Evolutionary conservation across 192 early-diverging fungal species (phyloP).

Genomic region (Gryganskiella cystojenkinii): DNA sequence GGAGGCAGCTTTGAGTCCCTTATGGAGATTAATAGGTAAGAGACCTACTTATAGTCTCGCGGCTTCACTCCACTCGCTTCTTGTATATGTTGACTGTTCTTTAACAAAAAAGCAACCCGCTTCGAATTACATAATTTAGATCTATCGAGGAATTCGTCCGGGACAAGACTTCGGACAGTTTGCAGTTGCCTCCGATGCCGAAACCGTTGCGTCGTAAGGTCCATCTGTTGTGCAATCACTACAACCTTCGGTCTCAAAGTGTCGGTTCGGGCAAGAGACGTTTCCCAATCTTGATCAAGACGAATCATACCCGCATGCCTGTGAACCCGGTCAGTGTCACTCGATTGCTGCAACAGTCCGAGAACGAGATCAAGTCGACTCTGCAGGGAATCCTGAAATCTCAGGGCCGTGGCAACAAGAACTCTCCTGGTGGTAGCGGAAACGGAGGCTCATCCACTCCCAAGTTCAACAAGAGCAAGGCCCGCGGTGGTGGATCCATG

Average conservation of each 20-base stretch:
- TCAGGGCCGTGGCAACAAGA: constrained; percentile 9
- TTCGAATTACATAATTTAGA: background rate
- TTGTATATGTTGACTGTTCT: too few relatives aligned
- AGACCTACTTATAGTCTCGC: background rate
- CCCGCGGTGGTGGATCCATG: constrained; percentile 8
- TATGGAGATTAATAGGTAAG: constrained; percentile 39
- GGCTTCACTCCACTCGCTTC: background rate
- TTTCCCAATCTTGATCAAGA: constrained; percentile 58
- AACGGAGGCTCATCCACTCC: background rate
- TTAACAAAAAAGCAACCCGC: too few relatives aligned
- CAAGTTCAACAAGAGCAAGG: constrained; percentile 7
- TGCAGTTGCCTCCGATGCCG: constrained; percentile 58
- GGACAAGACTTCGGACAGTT: constrained; percentile 29
- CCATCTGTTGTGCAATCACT: constrained; percentile 56
- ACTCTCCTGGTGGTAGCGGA: background rate
- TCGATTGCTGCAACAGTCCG: constrained; percentile 48
- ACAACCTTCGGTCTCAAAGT: constrained; percentile 59
- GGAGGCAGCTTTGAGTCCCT: constrained; percentile 33
- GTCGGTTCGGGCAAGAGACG: constrained; percentile 54
- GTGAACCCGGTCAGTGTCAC: constrained; percentile 54
- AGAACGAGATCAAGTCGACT: constrained; percentile 39
- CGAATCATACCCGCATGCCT: constrained; percentile 55
- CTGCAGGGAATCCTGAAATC: background rate
- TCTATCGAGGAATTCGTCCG: constrained; percentile 46
- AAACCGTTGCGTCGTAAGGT: constrained; percentile 55